A percentile compares a stretch with the other conserved stretches of the same genome.
Conservation (phyloP, 2,329 filamentous ascomycete species). For the Penicillium sp. region DNA sequence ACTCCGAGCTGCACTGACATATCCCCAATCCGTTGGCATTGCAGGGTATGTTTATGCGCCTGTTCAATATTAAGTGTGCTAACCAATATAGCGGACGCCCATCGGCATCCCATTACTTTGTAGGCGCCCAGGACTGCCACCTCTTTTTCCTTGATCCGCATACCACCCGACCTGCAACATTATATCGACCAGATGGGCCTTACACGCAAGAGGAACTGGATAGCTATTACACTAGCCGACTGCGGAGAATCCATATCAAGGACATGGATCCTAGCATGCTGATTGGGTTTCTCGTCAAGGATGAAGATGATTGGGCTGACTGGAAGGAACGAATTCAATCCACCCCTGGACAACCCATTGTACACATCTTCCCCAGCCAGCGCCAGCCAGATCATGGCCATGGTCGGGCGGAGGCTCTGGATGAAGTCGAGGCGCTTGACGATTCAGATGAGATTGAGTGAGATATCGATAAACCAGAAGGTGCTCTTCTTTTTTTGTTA, state of each 20-base stretch:
- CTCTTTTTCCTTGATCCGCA: slow-evolving; percentile 97
- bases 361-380: slow-evolving; percentile 75
- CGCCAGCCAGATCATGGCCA: slow-evolving; percentile 52
- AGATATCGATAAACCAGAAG: not conserved
- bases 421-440: slow-evolving; percentile 86
- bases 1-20: slow-evolving; percentile 77
- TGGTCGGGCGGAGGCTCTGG: slow-evolving; percentile 71
- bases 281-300: slow-evolving; percentile 82
- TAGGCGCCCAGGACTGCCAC: slow-evolving; percentile 68
- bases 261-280: slow-evolving; percentile 99
- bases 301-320: slow-evolving; percentile 76
- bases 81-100: slow-evolving; percentile 70
- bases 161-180: slow-evolving; percentile 71
- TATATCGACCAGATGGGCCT: slow-evolving; percentile 55
- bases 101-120: slow-evolving; percentile 79
- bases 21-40: slow-evolving; percentile 91
- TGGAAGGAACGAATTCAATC: slow-evolving; percentile 77
- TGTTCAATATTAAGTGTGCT: slow-evolving; percentile 22
- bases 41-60: slow-evolving; percentile 64
- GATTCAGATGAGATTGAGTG: slow-evolving; percentile 51
- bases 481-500: not conserved
- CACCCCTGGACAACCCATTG: slow-evolving; percentile 77
- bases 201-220: slow-evolving; percentile 70
- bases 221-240: slow-evolving; percentile 80
- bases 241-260: slow-evolving; percentile 76